Evolutionary conservation across 306 rosid species (phyloP).

Genomic region (Corylus americana): DNA sequence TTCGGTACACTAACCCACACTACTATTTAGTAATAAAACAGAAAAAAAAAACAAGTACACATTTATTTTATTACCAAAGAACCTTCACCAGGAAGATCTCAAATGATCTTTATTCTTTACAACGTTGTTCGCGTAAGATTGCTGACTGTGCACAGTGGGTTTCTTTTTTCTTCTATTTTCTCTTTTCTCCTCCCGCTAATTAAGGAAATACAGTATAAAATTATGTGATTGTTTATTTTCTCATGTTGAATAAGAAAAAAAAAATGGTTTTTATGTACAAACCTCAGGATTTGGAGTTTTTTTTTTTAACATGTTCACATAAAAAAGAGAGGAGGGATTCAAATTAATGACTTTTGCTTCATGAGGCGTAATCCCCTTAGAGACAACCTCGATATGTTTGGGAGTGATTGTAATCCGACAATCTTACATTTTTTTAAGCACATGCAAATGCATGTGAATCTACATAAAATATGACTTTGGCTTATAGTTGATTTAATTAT

Average conservation of each 20-base stretch:
- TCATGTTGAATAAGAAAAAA: too few species aligned
- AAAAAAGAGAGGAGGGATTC: too few species aligned
- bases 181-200: too few species aligned
- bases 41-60: not conserved
- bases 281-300: not conserved
- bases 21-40: not conserved
- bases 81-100: slow-evolving; percentile 32
- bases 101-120: not conserved
- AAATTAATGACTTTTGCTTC: too few species aligned
- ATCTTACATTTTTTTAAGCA: not conserved
- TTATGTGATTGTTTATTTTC: too few species aligned
- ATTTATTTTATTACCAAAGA: not conserved
- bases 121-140: not conserved
- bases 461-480: not conserved
- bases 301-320: too few species aligned
- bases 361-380: too few species aligned
- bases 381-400: not conserved
- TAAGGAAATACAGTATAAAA: too few species aligned
- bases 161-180: too few species aligned
- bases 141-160: not conserved
- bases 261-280: not conserved
- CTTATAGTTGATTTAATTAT: not conserved
- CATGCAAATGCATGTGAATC: slow-evolving; percentile 1
- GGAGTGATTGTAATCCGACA: not conserved
- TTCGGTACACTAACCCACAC: not conserved